Conservation (phyloP, 108 stramenopile species). For the Bacterosira constricta region DNA sequence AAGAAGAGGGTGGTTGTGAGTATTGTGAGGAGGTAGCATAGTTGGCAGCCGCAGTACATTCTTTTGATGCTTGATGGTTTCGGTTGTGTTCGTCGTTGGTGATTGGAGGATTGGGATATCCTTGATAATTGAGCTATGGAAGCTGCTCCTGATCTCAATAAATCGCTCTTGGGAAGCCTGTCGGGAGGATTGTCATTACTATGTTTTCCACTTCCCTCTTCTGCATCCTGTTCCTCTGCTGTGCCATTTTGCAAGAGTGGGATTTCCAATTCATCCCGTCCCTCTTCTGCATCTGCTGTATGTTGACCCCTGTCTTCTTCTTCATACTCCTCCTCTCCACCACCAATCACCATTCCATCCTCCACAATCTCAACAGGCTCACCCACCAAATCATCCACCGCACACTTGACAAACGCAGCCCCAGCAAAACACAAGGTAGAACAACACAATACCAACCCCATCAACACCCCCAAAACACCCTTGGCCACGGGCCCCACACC, state of each 20-base stretch:
- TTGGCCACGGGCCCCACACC: slow-evolving; percentile 51
- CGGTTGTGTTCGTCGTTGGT: slow-evolving; percentile 1
- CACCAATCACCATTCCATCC: slow-evolving; percentile 19
- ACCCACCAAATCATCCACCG: slow-evolving; percentile 68
- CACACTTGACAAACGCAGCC: slow-evolving; percentile 52
- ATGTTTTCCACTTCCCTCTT: slow-evolving; percentile 20
- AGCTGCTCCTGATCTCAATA: slow-evolving; percentile 4
- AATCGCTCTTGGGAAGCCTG: neutral
- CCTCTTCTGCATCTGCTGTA: slow-evolving; percentile 10
- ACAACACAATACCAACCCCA: slow-evolving; percentile 56
- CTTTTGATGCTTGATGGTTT: slow-evolving; percentile 13
- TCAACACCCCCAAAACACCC: slow-evolving; percentile 41
- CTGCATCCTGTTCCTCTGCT: slow-evolving; percentile 32
- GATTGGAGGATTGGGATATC: slow-evolving; percentile 24
- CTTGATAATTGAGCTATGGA: slow-evolving; percentile 23
- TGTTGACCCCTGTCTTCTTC: neutral
- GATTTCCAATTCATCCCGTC: slow-evolving; percentile 34
- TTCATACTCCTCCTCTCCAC: slow-evolving; percentile 6
- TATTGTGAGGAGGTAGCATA: slow-evolving; percentile 54
- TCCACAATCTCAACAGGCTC: slow-evolving; percentile 26
- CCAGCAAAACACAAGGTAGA: slow-evolving; percentile 57
- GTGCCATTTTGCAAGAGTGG: slow-evolving; percentile 28
- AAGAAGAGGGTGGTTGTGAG: slow-evolving; percentile 41
- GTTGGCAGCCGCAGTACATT: slow-evolving; percentile 51
- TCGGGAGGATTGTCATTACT: slow-evolving; percentile 2